A percentile compares a stretch with the other conserved stretches of the same genome.
These are phyloP conservation scores for Daedaleopsis nitida DNA, from an alignment of 768 basidiomycete species.

Conservation along the genomic window DNA sequence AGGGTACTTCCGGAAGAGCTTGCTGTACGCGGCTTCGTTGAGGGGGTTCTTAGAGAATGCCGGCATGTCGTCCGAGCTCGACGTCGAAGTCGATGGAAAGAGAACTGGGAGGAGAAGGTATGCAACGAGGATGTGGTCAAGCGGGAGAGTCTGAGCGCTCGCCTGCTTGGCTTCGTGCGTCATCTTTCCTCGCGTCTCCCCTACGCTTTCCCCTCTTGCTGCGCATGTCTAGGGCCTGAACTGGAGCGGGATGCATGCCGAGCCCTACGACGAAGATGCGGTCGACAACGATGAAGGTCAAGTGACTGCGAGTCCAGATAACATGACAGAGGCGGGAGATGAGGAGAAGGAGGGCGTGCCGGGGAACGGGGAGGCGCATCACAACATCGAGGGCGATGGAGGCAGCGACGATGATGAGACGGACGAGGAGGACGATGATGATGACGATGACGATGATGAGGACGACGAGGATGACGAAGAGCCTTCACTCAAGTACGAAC, in stretches of 20 bases:
- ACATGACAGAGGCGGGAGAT: constrained; percentile 16
- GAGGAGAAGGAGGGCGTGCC: not conserved
- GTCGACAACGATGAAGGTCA: not conserved
- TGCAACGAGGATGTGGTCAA: not conserved
- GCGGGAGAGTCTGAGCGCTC: not conserved
- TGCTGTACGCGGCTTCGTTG: constrained; percentile 42
- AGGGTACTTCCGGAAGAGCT: constrained; percentile 58
- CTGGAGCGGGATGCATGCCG: constrained; percentile 6
- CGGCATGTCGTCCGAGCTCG: constrained; percentile 40
- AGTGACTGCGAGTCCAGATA: constrained; percentile 19
- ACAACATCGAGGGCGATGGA: constrained; percentile 44
- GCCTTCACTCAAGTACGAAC: constrained; percentile 89
- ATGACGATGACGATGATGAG: constrained; percentile 53
- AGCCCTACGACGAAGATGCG: constrained; percentile 9
- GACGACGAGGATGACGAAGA: constrained; percentile 86
- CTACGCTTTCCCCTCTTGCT: not conserved
- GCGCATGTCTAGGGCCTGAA: not conserved
- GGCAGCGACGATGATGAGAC: constrained; percentile 32
- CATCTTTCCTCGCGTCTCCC: not conserved
- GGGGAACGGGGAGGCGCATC: constrained; percentile 6
- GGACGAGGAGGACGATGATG: constrained; percentile 41
- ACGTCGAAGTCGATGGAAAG: not conserved
- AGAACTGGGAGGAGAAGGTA: not conserved
- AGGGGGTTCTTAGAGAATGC: constrained; percentile 53
- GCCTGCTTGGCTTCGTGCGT: not conserved